Conservation (phyloP, 371 early-diverging fungal species). For the Quaeritorhiza haematococci region DNA sequence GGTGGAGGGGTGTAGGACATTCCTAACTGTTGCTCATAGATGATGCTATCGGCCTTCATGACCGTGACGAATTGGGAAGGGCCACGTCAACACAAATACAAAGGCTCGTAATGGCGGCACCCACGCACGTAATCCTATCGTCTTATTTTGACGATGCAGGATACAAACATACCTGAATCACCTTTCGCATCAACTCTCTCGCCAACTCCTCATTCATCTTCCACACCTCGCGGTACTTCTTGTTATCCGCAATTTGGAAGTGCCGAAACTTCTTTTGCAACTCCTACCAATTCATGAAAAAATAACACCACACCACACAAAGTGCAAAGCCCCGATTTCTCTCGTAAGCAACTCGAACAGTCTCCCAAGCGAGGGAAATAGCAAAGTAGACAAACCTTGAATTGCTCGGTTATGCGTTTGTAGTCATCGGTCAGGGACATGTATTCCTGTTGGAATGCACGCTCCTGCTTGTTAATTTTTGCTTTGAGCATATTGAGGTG, state of each 20-base stretch:
- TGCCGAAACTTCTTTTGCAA: constrained; percentile 50
- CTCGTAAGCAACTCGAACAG: not conserved
- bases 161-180: constrained; percentile 23
- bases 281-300: constrained; percentile 30
- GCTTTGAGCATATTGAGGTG: constrained; percentile 42
- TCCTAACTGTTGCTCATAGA: constrained; percentile 48
- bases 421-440: constrained; percentile 44
- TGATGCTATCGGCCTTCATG: constrained; percentile 42
- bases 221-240: constrained; percentile 44
- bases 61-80: constrained; percentile 2
- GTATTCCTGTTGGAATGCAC: constrained; percentile 36
- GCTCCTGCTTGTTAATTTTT: constrained; percentile 44
- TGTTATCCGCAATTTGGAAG: constrained; percentile 41
- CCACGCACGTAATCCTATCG: too few relatives aligned
- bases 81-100: not conserved
- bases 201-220: constrained; percentile 47
- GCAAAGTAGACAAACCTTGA: constrained; percentile 22
- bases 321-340: too few relatives aligned
- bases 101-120: too few relatives aligned
- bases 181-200: constrained; percentile 39
- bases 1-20: constrained; percentile 33
- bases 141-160: not conserved
- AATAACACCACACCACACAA: too few relatives aligned
- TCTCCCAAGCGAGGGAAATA: not conserved
- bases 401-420: constrained; percentile 47